Conservation (phyloP, 257 asterid genomes). For the Cordia subcordata region DNA sequence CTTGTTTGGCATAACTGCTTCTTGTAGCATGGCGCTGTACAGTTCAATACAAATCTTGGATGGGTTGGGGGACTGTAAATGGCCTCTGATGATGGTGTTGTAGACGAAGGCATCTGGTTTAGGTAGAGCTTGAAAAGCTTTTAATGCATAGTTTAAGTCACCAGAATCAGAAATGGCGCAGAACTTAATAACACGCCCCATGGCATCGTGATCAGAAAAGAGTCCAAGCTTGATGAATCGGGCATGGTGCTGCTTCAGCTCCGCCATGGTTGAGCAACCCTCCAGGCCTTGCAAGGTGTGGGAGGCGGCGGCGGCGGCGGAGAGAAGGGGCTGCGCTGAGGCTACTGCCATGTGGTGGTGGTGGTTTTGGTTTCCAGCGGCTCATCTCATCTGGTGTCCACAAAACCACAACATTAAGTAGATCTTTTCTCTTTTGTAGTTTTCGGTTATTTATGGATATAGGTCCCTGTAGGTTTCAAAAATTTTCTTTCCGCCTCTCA, state of each 20-base stretch:
- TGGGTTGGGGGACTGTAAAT: conserved; percentile 22
- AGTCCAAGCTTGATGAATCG: conserved; percentile 60
- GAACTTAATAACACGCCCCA: conserved; percentile 62
- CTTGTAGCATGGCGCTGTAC: conserved; percentile 45
- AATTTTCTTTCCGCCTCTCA: background rate
- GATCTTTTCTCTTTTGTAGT: background rate
- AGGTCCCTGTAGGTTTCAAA: background rate
- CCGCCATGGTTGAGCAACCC: conserved; percentile 54
- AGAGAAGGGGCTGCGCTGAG: conserved; percentile 19
- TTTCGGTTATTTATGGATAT: background rate
- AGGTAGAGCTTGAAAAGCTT: conserved; percentile 53
- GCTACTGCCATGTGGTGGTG: conserved; percentile 30
- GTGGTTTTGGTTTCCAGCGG: background rate
- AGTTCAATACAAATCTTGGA: conserved; percentile 31
- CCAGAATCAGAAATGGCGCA: conserved; percentile 41
- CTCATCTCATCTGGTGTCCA: background rate
- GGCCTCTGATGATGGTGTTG: conserved; percentile 59
- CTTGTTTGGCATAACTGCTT: conserved; percentile 41
- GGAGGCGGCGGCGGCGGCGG: too few species aligned
- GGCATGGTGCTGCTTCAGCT: conserved; percentile 61
- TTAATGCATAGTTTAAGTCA: conserved; percentile 51
- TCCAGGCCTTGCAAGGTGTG: conserved; percentile 30
- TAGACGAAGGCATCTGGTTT: conserved; percentile 61
- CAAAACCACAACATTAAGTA: too few species aligned
- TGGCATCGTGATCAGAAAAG: conserved; percentile 49